A percentile compares a stretch with the other conserved stretches of the same genome.
Evolutionary conservation across 192 early-diverging fungal species (phyloP).

Genomic region (Coemansia sp.): DNA sequence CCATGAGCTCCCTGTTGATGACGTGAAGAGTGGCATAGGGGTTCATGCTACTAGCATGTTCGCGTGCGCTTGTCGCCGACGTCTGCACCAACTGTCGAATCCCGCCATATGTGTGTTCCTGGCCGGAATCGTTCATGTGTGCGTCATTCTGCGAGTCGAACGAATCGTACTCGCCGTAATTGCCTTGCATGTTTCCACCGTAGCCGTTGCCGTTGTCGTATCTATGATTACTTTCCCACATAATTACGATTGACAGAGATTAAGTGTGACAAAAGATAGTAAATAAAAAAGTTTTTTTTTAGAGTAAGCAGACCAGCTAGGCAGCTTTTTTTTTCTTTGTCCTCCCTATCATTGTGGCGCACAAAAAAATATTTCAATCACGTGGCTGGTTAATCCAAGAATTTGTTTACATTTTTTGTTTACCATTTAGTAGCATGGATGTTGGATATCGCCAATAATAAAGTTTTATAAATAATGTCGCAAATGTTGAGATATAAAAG

Average conservation of each 20-base stretch:
- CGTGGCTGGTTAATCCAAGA: too few relatives aligned
- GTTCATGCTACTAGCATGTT: conserved; percentile 18
- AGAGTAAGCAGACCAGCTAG: too few relatives aligned
- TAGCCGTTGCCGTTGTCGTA: conserved; percentile 8
- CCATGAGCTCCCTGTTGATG: conserved; percentile 57
- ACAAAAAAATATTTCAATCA: too few relatives aligned
- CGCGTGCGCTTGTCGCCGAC: conserved; percentile 35
- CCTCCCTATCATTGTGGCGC: too few relatives aligned
- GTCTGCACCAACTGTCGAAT: conserved; percentile 56
- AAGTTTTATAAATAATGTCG: background rate
- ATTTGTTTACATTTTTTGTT: background rate
- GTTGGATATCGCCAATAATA: too few relatives aligned
- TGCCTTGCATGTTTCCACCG: background rate
- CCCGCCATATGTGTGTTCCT: conserved; percentile 42
- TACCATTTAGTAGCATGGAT: background rate
- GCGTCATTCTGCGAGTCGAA: conserved; percentile 28
- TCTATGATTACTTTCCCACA: conserved; percentile 39
- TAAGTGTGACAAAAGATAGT: too few relatives aligned
- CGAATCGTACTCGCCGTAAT: conserved; percentile 37
- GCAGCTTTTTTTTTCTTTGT: too few relatives aligned
- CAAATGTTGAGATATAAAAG: conserved; percentile 7
- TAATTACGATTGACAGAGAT: background rate
- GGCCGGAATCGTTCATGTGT: background rate
- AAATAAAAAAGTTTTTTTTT: too few relatives aligned
- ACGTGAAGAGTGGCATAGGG: conserved; percentile 46